Conservation (phyloP, 2,329 filamentous ascomycete species). For the Aspergillus viridinutans region DNA sequence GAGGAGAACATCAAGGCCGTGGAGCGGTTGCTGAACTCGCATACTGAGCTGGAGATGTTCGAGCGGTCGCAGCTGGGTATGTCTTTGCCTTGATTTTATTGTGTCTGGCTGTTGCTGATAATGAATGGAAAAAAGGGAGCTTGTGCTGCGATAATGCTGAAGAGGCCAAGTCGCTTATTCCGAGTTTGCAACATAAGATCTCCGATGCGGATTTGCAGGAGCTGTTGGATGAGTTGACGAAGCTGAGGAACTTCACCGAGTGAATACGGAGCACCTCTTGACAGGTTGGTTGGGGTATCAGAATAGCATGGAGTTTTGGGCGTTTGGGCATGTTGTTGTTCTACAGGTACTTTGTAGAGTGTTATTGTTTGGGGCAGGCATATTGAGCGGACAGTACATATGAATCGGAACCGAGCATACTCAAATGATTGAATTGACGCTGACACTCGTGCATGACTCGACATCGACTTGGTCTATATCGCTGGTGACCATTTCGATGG, state of each 20-base stretch:
- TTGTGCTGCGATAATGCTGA: conserved; percentile 89
- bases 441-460: neutral
- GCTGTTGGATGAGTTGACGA: conserved; percentile 84
- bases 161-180: conserved; percentile 94
- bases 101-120: neutral
- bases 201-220: conserved; percentile 82
- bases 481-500: neutral
- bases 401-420: neutral
- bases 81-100: conserved; percentile 21
- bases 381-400: neutral
- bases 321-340: conserved; percentile 6
- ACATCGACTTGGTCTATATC: neutral
- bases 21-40: conserved; percentile 75
- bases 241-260: conserved; percentile 57
- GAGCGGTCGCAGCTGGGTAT: conserved; percentile 87
- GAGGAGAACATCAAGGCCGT: conserved; percentile 95
- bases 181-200: conserved; percentile 84
- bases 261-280: conserved; percentile 13
- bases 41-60: conserved; percentile 77
- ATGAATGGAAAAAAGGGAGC: conserved; percentile 56
- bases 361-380: neutral
- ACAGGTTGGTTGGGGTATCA: conserved; percentile 1
- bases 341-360: neutral
- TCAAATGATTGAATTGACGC: neutral
- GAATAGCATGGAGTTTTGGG: conserved; percentile 27